These are phyloP conservation scores for Pestalotiopsis sp. DNA, from an alignment of 2,329 filamentous ascomycete genomes.

Conservation along the genomic window DNA sequence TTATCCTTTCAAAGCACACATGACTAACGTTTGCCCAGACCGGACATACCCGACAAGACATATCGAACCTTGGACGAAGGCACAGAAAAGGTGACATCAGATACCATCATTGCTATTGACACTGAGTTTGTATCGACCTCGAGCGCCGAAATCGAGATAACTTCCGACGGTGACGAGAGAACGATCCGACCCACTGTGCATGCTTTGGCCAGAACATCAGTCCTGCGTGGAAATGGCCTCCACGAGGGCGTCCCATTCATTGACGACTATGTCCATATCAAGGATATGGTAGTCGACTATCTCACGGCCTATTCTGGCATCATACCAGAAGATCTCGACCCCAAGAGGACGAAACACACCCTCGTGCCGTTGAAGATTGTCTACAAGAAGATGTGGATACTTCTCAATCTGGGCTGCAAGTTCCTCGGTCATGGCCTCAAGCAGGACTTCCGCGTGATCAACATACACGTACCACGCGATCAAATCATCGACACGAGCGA, in stretches of 20 bases:
- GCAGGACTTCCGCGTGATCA: constrained; percentile 97
- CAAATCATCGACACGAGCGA: constrained; percentile 96
- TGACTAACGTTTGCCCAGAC: constrained; percentile 36
- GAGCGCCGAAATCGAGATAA: constrained; percentile 93
- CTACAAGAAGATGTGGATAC: constrained; percentile 97
- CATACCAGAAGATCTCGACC: constrained; percentile 80
- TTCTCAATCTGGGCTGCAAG: constrained; percentile 90
- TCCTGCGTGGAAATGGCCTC: constrained; percentile 78
- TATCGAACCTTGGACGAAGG: constrained; percentile 61
- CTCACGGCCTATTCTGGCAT: constrained; percentile 94
- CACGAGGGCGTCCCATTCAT: constrained; percentile 87
- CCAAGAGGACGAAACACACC: constrained; percentile 73
- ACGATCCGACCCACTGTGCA: constrained; percentile 90
- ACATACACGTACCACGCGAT: constrained; percentile 88
- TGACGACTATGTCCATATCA: constrained; percentile 93
- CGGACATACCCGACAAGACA: constrained; percentile 50
- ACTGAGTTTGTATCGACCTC: constrained; percentile 95
- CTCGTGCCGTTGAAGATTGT: constrained; percentile 86
- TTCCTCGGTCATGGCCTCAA: constrained; percentile 94
- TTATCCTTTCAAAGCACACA: background rate
- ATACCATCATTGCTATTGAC: constrained; percentile 84
- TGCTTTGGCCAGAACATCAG: constrained; percentile 89
- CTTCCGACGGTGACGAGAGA: constrained; percentile 88
- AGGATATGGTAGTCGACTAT: constrained; percentile 92
- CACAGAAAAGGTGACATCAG: constrained; percentile 68